Conservation (phyloP, 2,329 filamentous ascomycete species). For the Pseudogymnoascus sp. region DNA sequence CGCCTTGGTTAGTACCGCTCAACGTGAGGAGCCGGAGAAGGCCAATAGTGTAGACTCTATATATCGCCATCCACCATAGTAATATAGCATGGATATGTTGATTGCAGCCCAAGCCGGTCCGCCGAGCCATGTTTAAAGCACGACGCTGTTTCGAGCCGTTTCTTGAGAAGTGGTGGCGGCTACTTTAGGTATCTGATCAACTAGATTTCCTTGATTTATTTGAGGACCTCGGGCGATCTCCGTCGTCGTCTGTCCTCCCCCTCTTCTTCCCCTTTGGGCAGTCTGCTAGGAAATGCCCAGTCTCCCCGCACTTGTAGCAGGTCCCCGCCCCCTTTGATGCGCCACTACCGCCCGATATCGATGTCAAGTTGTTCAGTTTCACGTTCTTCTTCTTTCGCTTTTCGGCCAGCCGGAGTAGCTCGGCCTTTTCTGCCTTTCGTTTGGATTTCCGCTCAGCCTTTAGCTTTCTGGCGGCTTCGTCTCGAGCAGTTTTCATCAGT, state of each 20-base stretch:
- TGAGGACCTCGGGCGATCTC: constrained; percentile 7
- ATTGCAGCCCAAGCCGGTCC: neutral
- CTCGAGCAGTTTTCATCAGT: constrained; percentile 38
- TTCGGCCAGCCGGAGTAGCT: constrained; percentile 45
- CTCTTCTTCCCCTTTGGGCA: constrained; percentile 39
- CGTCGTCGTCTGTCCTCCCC: constrained; percentile 10
- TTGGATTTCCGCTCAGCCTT: constrained; percentile 39
- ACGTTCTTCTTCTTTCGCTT: constrained; percentile 58
- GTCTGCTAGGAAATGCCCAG: constrained; percentile 51
- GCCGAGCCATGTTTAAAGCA: neutral
- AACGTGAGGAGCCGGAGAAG: neutral
- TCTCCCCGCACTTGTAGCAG: constrained; percentile 55
- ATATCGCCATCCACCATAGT: neutral
- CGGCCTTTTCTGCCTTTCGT: constrained; percentile 41
- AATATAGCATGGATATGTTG: constrained; percentile 4
- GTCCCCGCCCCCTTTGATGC: constrained; percentile 27
- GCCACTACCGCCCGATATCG: constrained; percentile 47
- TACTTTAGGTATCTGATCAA: constrained; percentile 1
- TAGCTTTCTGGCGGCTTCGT: constrained; percentile 35
- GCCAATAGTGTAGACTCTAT: neutral
- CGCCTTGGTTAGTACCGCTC: neutral
- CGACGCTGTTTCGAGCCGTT: neutral
- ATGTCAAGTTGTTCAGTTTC: constrained; percentile 54
- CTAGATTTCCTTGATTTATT: constrained; percentile 5
- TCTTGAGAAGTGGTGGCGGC: neutral